Evolutionary conservation across 441 rosid genomes (phyloP), one percentile per base, ranked within the genome.

Genomic region (Gossypium trilobum): DNA sequence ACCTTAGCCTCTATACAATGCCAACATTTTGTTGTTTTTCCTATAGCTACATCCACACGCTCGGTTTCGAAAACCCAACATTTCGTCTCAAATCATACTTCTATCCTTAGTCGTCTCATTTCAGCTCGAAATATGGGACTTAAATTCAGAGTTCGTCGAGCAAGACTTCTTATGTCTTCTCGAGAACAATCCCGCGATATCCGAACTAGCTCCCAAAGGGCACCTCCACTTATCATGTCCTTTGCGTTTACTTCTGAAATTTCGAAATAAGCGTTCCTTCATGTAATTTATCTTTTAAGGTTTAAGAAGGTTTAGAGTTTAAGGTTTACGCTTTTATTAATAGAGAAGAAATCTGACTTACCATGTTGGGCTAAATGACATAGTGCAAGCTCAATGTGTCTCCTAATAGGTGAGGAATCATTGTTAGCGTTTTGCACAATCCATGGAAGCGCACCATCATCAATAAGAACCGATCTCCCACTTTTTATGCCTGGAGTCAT

Each of bases 301-400:
- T 33, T 33, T 33, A 33, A 33, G 42, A 8, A 1, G 29, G 4
- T 55, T 19, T 55, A 55, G 29, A 6, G 8, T 57, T 23, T 23
- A 57, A 31, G 7, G 17, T 57, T 1, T 1, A 23, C 14, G 17
- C 25, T 58, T 27, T 23, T 55, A 7, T 4, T 0, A 5, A 2
- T n/a, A 1, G 0, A 17, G 36, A 17, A 75, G 23, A 17, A 70
- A 58, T 62, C 22, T 3, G 11, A 74, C 81, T 82, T 70, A 95
- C 98, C 99, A 52, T 95, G 98, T 48, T 95, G 99, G 55, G 99
- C 98, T 70, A 95, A 78, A 82, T 95, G 99, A 82, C 99, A 95
- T 5, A 95, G 82, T 8, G 98, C 97, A 6, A 95, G 99, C 83
- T 95, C 99, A 52, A 89, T 87, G 77, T 95, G 99, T 55, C 99